Evolutionary conservation across 176 grass and related monocot species (phyloP).

Genomic region (Carex scoparia): DNA sequence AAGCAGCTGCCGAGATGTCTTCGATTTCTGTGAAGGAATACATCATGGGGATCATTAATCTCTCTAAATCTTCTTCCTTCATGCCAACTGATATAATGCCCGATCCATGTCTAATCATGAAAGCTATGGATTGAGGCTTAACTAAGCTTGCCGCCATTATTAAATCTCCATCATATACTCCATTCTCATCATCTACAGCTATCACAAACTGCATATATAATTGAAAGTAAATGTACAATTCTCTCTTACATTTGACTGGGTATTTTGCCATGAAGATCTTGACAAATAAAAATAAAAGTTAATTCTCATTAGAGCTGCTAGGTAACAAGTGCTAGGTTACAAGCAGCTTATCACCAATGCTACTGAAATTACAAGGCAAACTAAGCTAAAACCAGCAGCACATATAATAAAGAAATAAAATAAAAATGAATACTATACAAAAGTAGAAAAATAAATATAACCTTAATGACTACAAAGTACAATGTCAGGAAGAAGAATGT

Average conservation of each 20-base stretch:
- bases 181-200: slow-evolving; percentile 88
- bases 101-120: slow-evolving; percentile 89
- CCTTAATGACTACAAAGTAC: no score
- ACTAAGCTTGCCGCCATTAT: slow-evolving; percentile 73
- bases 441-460: no score
- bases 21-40: slow-evolving; percentile 62
- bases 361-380: neutral
- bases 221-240: slow-evolving; percentile 42
- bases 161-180: slow-evolving; percentile 61
- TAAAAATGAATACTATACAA: neutral
- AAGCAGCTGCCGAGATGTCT: slow-evolving; percentile 54
- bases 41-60: slow-evolving; percentile 93
- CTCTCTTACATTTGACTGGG: slow-evolving; percentile 16
- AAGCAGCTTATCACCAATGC: neutral
- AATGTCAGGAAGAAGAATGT: neutral
- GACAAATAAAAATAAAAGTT: neutral
- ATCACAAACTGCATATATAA: slow-evolving; percentile 84
- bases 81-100: slow-evolving; percentile 90
- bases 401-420: neutral
- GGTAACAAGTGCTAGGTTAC: neutral
- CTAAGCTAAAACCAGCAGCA: neutral
- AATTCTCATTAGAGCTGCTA: neutral
- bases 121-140: slow-evolving; percentile 49
- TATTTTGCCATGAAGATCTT: neutral
- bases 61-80: slow-evolving; percentile 72